Evolutionary conservation across 352 stramenopile genomes (phyloP).

Genomic region (Phytopythium cucurbitacearum): DNA sequence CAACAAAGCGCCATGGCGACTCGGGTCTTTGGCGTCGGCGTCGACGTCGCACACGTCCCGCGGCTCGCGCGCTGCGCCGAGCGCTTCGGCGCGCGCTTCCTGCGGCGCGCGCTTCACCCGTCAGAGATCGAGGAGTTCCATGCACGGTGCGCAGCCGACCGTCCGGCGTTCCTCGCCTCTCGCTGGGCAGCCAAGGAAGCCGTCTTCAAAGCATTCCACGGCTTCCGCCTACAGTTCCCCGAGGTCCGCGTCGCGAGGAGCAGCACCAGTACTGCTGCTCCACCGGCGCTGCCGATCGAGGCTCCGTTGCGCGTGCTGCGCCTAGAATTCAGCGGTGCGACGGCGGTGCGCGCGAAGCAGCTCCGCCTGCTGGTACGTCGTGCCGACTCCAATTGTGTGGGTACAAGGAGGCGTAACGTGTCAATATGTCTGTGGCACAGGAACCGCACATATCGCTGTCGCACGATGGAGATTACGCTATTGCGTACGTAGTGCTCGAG

Average conservation of each 20-base stretch:
- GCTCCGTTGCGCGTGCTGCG: conserved; percentile 30
- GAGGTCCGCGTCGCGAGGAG: conserved; percentile 43
- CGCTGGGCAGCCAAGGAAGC: conserved; percentile 84
- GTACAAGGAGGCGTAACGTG: neutral
- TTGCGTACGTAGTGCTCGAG: conserved; percentile 75
- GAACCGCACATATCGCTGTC: conserved; percentile 68
- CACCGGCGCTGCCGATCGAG: conserved; percentile 25
- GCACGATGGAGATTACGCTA: conserved; percentile 78
- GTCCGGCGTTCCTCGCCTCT: conserved; percentile 61
- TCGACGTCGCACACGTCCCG: conserved; percentile 61
- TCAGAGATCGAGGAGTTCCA: conserved; percentile 64
- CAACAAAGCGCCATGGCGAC: conserved; percentile 6
- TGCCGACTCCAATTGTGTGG: neutral
- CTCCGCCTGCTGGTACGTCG: conserved; percentile 44
- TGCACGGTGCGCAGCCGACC: conserved; percentile 22
- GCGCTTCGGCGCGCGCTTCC: conserved; percentile 60
- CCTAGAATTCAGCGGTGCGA: conserved; percentile 61
- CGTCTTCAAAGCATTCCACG: conserved; percentile 79
- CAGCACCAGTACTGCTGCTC: neutral
- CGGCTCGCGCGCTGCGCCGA: conserved; percentile 48
- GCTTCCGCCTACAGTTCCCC: conserved; percentile 73
- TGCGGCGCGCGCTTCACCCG: conserved; percentile 57
- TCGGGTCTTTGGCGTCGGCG: conserved; percentile 60
- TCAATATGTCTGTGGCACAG: conserved; percentile 14
- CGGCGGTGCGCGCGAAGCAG: conserved; percentile 38